Percentiles rank a stretch among this genome's conserved stretches.
These are phyloP conservation scores for Yamadazyma olivae DNA, from an alignment of 805 yeast genomes.

Conservation along the genomic window DNA sequence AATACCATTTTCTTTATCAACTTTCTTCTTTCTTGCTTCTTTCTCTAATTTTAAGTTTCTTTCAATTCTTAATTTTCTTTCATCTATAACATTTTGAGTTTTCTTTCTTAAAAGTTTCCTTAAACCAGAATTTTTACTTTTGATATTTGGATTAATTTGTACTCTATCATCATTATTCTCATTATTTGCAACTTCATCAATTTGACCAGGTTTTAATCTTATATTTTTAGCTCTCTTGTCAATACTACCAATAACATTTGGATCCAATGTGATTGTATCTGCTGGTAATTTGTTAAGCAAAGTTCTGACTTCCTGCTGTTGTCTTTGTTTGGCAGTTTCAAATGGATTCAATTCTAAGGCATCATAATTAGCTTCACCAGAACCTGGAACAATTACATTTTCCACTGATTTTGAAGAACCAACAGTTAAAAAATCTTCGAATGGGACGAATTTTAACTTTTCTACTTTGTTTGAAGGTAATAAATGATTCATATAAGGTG, in stretches of 20 bases:
- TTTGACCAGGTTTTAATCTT: conserved; percentile 62
- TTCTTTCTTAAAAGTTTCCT: conserved; percentile 80
- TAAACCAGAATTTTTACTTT: conserved; percentile 79
- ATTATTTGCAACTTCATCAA: conserved; percentile 38
- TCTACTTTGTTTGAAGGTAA: conserved; percentile 74
- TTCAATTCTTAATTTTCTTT: conserved; percentile 76
- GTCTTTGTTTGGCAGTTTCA: conserved; percentile 89
- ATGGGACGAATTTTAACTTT: conserved; percentile 77
- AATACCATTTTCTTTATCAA: conserved; percentile 38
- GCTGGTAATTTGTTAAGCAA: conserved; percentile 86
- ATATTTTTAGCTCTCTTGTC: conserved; percentile 63
- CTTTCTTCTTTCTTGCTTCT: conserved; percentile 51
- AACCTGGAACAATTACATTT: conserved; percentile 90
- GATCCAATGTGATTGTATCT: conserved; percentile 90
- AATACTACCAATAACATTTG: conserved; percentile 79
- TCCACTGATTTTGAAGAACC: conserved; percentile 79
- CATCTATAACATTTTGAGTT: conserved; percentile 80
- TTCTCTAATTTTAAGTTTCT: conserved; percentile 73
- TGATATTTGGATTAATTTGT: conserved; percentile 62
- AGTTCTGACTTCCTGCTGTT: conserved; percentile 83
- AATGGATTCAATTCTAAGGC: conserved; percentile 91
- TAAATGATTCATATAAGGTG: conserved; percentile 91
- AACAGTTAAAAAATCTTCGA: conserved; percentile 91
- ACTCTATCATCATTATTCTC: conserved; percentile 36
- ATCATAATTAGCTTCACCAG: conserved; percentile 98